phyloP scores from a whole-genome alignment of 148 eudicot genomes.

The Nyssa sinensis region DNA sequence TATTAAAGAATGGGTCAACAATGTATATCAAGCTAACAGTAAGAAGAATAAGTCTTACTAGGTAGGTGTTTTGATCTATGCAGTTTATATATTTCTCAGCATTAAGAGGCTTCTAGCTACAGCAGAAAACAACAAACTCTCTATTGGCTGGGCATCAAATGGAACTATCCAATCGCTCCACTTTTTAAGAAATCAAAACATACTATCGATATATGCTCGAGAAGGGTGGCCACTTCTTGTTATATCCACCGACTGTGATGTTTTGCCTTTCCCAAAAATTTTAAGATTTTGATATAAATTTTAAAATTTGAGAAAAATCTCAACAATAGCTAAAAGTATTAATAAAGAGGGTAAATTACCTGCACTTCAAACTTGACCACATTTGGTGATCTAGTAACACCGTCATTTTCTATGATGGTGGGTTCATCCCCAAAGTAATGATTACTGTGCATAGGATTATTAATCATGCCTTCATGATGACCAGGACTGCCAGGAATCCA shows the following conservation, averaged over 20 bases:
- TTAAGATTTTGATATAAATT: no score
- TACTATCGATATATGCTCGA: background rate
- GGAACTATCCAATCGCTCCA: background rate
- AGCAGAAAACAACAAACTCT: background rate
- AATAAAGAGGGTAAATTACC: constrained; percentile 35
- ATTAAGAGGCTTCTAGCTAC: no score
- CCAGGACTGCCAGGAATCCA: constrained; percentile 83
- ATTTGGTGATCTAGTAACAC: constrained; percentile 39
- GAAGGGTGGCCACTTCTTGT: background rate
- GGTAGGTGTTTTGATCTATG: no score
- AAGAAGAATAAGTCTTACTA: no score
- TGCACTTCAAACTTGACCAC: constrained; percentile 96
- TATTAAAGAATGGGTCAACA: no score
- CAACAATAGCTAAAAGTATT: no score
- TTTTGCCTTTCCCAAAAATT: no score
- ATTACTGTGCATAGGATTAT: constrained; percentile 50
- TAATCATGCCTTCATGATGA: constrained; percentile 51
- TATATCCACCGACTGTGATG: background rate
- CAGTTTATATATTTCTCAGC: no score
- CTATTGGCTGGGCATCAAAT: background rate
- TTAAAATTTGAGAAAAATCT: background rate
- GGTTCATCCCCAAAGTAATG: constrained; percentile 73
- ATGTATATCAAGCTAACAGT: no score
- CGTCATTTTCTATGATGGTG: constrained; percentile 58
- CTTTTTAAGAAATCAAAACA: background rate